Evolutionary conservation across 208 protist species (phyloP).

Genomic region (Trypanosoma grayi): DNA sequence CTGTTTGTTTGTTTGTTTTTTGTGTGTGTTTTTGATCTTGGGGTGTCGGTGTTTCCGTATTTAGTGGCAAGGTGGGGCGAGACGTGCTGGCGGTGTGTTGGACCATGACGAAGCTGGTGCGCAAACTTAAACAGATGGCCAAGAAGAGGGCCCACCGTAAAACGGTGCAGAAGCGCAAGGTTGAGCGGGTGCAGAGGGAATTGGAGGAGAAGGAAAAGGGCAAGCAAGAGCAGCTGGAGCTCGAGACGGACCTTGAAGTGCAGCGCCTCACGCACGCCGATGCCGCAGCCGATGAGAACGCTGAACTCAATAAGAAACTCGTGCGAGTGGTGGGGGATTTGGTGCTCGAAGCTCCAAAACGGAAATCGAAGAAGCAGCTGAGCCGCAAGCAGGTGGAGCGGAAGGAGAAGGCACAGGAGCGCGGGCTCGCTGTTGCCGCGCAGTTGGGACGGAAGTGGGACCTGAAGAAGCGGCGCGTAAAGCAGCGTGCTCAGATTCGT

Average conservation of each 20-base stretch:
- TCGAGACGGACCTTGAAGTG: slow-evolving; percentile 65
- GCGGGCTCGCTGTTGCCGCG: slow-evolving; percentile 51
- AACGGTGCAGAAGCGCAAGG: slow-evolving; percentile 85
- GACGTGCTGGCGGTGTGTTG: not conserved
- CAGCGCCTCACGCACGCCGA: slow-evolving; percentile 34
- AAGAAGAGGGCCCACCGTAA: slow-evolving; percentile 85
- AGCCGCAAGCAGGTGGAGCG: slow-evolving; percentile 71
- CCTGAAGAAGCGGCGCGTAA: slow-evolving; percentile 80
- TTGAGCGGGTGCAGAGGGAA: slow-evolving; percentile 57
- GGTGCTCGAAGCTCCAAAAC: slow-evolving; percentile 52
- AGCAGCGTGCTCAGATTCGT: slow-evolving; percentile 80
- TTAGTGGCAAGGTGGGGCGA: too few relatives aligned
- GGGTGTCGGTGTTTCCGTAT: not conserved
- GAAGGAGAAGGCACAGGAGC: slow-evolving; percentile 55
- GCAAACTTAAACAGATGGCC: slow-evolving; percentile 89
- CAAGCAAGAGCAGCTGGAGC: slow-evolving; percentile 42
- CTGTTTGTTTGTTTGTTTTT: not conserved
- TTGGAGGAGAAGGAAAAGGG: slow-evolving; percentile 38
- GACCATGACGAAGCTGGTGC: slow-evolving; percentile 83
- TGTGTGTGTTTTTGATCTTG: not conserved
- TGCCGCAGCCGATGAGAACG: not conserved
- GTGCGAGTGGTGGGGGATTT: slow-evolving; percentile 62
- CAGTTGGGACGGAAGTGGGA: slow-evolving; percentile 62
- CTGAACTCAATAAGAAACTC: slow-evolving; percentile 26
- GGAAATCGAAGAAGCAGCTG: slow-evolving; percentile 70